phyloP scores from a whole-genome alignment of 352 stramenopile species.

The Globisporangium cystogenes region DNA sequence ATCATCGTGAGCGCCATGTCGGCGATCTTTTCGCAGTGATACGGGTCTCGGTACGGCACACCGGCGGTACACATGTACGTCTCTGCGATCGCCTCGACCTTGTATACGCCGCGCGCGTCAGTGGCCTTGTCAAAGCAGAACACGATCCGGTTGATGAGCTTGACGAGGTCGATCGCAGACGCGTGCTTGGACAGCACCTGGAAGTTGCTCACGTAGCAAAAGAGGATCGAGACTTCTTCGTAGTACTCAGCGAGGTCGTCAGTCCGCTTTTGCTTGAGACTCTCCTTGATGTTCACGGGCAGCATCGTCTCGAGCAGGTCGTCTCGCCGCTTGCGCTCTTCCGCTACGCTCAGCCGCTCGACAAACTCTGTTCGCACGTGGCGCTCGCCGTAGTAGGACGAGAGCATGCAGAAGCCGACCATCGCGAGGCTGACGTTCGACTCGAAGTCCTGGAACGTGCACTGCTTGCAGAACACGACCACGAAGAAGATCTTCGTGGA shows the following conservation, averaged over 20 bases:
- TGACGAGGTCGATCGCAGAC: slow-evolving; percentile 70
- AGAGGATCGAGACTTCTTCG: slow-evolving; percentile 78
- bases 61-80: slow-evolving; percentile 81
- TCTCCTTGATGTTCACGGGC: slow-evolving; percentile 70
- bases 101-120: slow-evolving; percentile 70
- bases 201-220: slow-evolving; percentile 84
- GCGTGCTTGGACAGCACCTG: slow-evolving; percentile 56
- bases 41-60: slow-evolving; percentile 54
- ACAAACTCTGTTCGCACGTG: slow-evolving; percentile 66
- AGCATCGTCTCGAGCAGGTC: slow-evolving; percentile 74
- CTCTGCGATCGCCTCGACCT: slow-evolving; percentile 84
- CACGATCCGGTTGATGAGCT: slow-evolving; percentile 84
- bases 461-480: slow-evolving; percentile 42
- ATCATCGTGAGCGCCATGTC: slow-evolving; percentile 79
- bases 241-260: slow-evolving; percentile 65
- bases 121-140: slow-evolving; percentile 82
- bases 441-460: slow-evolving; percentile 45
- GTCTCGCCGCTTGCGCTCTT: slow-evolving; percentile 65
- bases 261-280: slow-evolving; percentile 62
- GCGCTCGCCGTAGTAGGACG: slow-evolving; percentile 56
- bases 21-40: slow-evolving; percentile 66
- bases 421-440: slow-evolving; percentile 42
- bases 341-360: slow-evolving; percentile 44
- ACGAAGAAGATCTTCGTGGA: slow-evolving; percentile 41
- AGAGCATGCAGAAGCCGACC: slow-evolving; percentile 63